Evolutionary conservation across 495 filamentous ascomycete genomes (phyloP).

Genomic region (Paragyromitra xinjiangensis): DNA sequence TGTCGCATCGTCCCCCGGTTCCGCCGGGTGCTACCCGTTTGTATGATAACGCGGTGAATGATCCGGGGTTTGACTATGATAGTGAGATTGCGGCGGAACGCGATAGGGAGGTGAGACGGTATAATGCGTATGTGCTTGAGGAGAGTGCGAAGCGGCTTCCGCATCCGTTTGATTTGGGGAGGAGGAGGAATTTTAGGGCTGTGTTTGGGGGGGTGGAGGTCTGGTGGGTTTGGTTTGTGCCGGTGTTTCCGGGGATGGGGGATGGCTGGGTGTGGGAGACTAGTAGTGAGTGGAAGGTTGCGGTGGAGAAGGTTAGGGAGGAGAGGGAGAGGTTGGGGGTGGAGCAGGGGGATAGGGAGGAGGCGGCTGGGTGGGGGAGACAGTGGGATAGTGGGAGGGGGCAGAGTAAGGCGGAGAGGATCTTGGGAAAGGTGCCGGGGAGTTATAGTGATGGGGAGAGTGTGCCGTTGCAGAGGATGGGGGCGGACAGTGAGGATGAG

Average conservation of each 20-base stretch:
- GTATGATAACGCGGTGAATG: constrained; percentile 65
- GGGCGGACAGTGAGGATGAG: constrained; percentile 50
- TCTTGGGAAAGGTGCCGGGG: constrained; percentile 58
- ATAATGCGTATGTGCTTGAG: constrained; percentile 88
- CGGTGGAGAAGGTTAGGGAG: constrained; percentile 67
- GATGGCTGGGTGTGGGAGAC: constrained; percentile 98
- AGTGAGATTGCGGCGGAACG: constrained; percentile 70
- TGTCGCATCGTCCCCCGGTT: constrained; percentile 54
- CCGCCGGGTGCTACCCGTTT: constrained; percentile 65
- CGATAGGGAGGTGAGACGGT: constrained; percentile 71
- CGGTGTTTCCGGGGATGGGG: constrained; percentile 81
- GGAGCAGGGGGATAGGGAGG: constrained; percentile 67
- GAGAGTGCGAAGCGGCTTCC: constrained; percentile 84
- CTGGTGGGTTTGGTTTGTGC: constrained; percentile 77
- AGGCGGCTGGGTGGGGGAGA: constrained; percentile 66
- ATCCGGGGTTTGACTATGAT: constrained; percentile 61
- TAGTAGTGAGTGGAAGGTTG: constrained; percentile 73
- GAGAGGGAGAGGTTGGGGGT: constrained; percentile 63
- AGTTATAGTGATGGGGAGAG: constrained; percentile 55
- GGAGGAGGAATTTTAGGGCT: constrained; percentile 77
- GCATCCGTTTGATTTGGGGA: constrained; percentile 90
- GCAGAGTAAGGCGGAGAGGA: constrained; percentile 58
- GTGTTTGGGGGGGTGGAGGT: constrained; percentile 74
- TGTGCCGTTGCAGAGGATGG: constrained; percentile 57
- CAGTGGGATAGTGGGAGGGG: constrained; percentile 49